phyloP scores from a whole-genome alignment of 352 stramenopile species.

The Pythium biforme region DNA sequence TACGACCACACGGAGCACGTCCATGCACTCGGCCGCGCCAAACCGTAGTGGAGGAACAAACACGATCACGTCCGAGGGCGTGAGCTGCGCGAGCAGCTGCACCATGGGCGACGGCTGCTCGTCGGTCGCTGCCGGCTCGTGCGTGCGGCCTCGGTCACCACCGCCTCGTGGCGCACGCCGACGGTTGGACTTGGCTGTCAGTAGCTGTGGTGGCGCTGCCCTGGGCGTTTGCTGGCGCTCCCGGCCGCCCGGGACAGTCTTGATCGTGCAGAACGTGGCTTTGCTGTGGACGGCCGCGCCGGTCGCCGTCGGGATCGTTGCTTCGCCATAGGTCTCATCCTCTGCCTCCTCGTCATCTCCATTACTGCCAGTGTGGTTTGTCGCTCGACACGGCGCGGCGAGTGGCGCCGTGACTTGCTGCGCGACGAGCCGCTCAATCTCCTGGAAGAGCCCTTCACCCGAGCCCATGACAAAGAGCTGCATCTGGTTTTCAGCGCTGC shows the following conservation, averaged over 20 bases:
- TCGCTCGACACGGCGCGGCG: slow-evolving; percentile 18
- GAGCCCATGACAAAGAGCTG: slow-evolving; percentile 82
- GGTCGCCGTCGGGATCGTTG: slow-evolving; percentile 41
- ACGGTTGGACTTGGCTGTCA: no score
- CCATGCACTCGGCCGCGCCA: slow-evolving; percentile 44
- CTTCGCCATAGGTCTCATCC: slow-evolving; percentile 35
- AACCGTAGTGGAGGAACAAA: slow-evolving; percentile 68
- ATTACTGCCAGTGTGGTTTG: neutral
- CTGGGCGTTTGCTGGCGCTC: slow-evolving; percentile 22
- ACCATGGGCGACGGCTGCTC: slow-evolving; percentile 40
- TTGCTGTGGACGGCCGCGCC: slow-evolving; percentile 49
- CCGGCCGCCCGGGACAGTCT: slow-evolving; percentile 30
- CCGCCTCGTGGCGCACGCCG: no score
- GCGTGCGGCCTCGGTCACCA: no score
- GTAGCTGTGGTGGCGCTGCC: slow-evolving; percentile 33
- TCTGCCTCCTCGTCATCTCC: neutral
- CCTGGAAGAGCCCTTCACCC: slow-evolving; percentile 62
- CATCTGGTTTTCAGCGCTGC: slow-evolving; percentile 61
- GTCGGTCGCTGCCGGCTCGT: neutral
- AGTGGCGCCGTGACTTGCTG: slow-evolving; percentile 58
- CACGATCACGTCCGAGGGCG: slow-evolving; percentile 60
- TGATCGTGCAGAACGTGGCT: slow-evolving; percentile 72
- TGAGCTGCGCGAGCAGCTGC: slow-evolving; percentile 60
- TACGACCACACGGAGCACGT: slow-evolving; percentile 54
- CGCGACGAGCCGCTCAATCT: slow-evolving; percentile 61